These are phyloP conservation scores for Lumnitzera littorea DNA, from an alignment of 345 rosid genomes.

Conservation along the genomic window DNA sequence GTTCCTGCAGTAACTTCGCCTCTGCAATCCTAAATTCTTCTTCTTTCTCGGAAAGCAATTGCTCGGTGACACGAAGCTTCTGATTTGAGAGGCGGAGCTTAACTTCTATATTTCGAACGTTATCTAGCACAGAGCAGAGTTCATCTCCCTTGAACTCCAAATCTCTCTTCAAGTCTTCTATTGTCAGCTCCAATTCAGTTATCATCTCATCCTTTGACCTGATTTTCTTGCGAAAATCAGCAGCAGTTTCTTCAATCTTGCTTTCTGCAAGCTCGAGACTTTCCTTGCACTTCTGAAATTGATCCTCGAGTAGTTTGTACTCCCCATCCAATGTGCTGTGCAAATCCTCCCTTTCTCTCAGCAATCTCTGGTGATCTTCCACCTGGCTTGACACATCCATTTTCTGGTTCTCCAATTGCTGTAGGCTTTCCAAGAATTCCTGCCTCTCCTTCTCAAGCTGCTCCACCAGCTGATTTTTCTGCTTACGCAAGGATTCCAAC, in stretches of 20 bases:
- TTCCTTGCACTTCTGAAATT: conserved; percentile 32
- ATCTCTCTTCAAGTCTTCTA: conserved; percentile 60
- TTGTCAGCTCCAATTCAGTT: conserved; percentile 41
- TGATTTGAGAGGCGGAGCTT: conserved; percentile 87
- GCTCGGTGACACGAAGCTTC: conserved; percentile 86
- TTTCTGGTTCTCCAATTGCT: conserved; percentile 32
- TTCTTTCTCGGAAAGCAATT: conserved; percentile 68
- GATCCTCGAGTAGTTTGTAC: conserved; percentile 27
- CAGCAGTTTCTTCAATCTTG: conserved; percentile 35
- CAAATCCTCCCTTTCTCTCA: conserved; percentile 34
- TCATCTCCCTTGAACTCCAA: conserved; percentile 84
- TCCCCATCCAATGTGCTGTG: conserved; percentile 44
- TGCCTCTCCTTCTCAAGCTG: conserved; percentile 47
- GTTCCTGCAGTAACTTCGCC: conserved; percentile 56
- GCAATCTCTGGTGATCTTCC: conserved; percentile 38
- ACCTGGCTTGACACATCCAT: conserved; percentile 24
- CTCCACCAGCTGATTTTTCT: conserved; percentile 32
- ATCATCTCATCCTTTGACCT: conserved; percentile 35
- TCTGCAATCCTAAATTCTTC: conserved; percentile 52
- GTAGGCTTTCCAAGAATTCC: conserved; percentile 33
- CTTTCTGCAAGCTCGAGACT: conserved; percentile 36
- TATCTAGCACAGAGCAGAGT: conserved; percentile 37
- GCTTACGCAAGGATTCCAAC: conserved; percentile 32
- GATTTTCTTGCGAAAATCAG: conserved; percentile 28
- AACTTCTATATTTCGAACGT: conserved; percentile 57